Evolutionary conservation across 345 rosid genomes (phyloP).

Genomic region (rapeseed (Brassica napus)): DNA sequence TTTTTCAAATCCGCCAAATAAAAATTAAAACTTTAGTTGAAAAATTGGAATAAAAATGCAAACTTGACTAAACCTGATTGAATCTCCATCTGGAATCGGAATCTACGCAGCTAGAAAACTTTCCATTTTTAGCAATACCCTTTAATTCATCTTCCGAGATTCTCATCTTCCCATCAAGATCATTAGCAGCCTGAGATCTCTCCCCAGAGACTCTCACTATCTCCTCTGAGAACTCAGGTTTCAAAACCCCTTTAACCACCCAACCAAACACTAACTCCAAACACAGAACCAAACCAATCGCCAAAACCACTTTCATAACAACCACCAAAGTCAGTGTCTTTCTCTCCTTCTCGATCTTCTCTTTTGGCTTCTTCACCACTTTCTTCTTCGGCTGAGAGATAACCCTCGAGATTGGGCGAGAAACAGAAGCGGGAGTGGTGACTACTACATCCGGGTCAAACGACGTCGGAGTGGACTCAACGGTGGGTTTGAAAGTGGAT

Average conservation of each 20-base stretch:
- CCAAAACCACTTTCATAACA: slow-evolving; percentile 34
- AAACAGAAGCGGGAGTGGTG: slow-evolving; percentile 61
- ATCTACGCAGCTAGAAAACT: slow-evolving; percentile 56
- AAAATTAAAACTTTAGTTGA: slow-evolving; percentile 9
- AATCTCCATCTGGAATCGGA: slow-evolving; percentile 60
- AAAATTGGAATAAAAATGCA: background rate
- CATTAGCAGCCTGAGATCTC: slow-evolving; percentile 46
- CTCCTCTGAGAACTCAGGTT: slow-evolving; percentile 50
- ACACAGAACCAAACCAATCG: slow-evolving; percentile 38
- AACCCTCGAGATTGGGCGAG: slow-evolving; percentile 16
- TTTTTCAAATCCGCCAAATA: background rate
- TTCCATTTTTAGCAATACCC: slow-evolving; percentile 37
- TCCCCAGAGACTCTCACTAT: slow-evolving; percentile 48
- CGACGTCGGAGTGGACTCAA: slow-evolving; percentile 51
- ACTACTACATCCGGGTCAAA: slow-evolving; percentile 44
- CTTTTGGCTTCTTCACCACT: background rate
- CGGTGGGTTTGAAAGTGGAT: slow-evolving; percentile 26
- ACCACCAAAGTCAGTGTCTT: background rate
- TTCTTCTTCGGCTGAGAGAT: slow-evolving; percentile 45
- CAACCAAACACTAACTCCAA: slow-evolving; percentile 52
- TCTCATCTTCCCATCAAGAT: slow-evolving; percentile 48
- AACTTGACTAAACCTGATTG: slow-evolving; percentile 54
- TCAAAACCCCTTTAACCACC: slow-evolving; percentile 41
- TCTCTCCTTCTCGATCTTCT: background rate
- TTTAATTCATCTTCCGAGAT: slow-evolving; percentile 53